These are phyloP conservation scores for Grigorovia jiainica DNA, from an alignment of 805 yeast species.

Conservation along the genomic window DNA sequence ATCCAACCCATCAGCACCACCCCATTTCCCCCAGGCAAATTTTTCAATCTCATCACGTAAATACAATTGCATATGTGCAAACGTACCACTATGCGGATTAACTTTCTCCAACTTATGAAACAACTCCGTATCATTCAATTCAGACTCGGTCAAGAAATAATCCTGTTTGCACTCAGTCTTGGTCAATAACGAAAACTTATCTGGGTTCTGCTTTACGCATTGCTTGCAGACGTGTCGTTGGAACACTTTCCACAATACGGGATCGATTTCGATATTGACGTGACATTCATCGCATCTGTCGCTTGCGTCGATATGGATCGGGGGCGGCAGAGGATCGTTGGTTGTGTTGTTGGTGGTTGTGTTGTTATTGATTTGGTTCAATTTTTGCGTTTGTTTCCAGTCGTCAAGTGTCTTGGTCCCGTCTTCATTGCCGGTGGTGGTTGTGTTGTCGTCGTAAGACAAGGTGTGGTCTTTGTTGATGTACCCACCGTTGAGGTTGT, in stretches of 20 bases:
- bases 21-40: constrained; percentile 91
- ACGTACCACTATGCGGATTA: constrained; percentile 86
- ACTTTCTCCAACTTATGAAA: constrained; percentile 79
- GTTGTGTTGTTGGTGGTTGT: no score
- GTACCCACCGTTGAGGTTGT: constrained; percentile 82
- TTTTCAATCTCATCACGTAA: constrained; percentile 88
- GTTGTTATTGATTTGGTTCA: no score
- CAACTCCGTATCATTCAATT: constrained; percentile 58
- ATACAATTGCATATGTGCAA: constrained; percentile 86
- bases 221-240: constrained; percentile 66
- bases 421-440: no score
- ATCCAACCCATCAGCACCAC: constrained; percentile 78
- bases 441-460: constrained; percentile 42
- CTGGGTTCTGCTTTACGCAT: constrained; percentile 67
- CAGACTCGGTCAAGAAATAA: constrained; percentile 89
- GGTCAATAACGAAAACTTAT: constrained; percentile 82
- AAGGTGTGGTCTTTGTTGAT: constrained; percentile 33
- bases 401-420: constrained; percentile 40
- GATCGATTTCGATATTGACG: constrained; percentile 66
- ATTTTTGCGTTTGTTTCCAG: constrained; percentile 52
- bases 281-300: constrained; percentile 80
- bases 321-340: no score
- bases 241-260: constrained; percentile 59
- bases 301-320: constrained; percentile 59
- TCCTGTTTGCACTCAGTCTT: constrained; percentile 94